These are phyloP conservation scores for Peterozyma toletana DNA, from an alignment of 805 yeast species.

Conservation along the genomic window DNA sequence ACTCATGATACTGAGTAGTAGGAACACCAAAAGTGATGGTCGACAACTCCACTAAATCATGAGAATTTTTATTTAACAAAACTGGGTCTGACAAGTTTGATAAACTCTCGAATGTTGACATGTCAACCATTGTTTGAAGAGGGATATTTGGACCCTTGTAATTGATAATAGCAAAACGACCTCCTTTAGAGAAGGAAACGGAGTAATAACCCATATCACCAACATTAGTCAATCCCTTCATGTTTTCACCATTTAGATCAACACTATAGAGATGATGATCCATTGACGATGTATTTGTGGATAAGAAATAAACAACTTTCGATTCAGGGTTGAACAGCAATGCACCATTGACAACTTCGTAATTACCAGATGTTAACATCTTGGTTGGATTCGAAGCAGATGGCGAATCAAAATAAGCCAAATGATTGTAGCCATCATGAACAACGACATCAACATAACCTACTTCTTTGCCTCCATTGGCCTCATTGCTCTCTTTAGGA, in stretches of 20 bases:
- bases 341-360: slow-evolving; percentile 46
- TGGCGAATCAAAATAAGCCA: slow-evolving; percentile 50
- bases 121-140: slow-evolving; percentile 29
- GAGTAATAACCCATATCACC: slow-evolving; percentile 37
- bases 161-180: slow-evolving; percentile 40
- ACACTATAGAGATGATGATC: slow-evolving; percentile 56
- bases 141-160: slow-evolving; percentile 46
- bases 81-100: neutral
- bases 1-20: slow-evolving; percentile 29
- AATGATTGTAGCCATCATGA: slow-evolving; percentile 50
- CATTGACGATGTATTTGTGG: slow-evolving; percentile 48
- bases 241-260: slow-evolving; percentile 22
- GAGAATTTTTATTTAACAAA: slow-evolving; percentile 3
- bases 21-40: slow-evolving; percentile 33
- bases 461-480: slow-evolving; percentile 19
- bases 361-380: slow-evolving; percentile 35
- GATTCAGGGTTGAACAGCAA: slow-evolving; percentile 39
- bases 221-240: slow-evolving; percentile 21
- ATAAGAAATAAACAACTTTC: slow-evolving; percentile 44
- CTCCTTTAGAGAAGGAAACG: slow-evolving; percentile 48
- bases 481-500: slow-evolving; percentile 18
- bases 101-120: slow-evolving; percentile 7
- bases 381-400: slow-evolving; percentile 30
- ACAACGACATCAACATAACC: slow-evolving; percentile 65
- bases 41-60: neutral